Percentiles rank a stretch among this genome's conserved stretches.
phyloP scores from a whole-genome alignment of 352 stramenopile species.

The Phytophthora litchii region DNA sequence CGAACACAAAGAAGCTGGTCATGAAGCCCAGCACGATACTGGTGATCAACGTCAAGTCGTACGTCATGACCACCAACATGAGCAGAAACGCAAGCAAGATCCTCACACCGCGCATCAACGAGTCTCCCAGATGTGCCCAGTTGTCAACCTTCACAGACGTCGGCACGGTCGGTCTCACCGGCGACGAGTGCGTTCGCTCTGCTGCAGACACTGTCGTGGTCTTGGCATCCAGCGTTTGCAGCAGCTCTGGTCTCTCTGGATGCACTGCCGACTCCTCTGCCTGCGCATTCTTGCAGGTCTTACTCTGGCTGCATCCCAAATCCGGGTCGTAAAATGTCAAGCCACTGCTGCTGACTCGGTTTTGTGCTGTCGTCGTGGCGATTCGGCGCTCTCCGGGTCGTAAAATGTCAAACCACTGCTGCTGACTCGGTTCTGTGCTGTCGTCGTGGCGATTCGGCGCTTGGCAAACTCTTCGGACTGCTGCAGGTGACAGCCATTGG shows the following conservation, averaged over 20 bases:
- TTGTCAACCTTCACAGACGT: conserved; percentile 52
- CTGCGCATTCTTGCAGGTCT: conserved; percentile 4
- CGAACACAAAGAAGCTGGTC: conserved; percentile 70
- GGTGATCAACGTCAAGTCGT: conserved; percentile 64
- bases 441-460: conserved; percentile 16
- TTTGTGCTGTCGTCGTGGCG: not conserved
- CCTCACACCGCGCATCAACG: conserved; percentile 60
- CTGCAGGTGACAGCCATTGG: conserved; percentile 50
- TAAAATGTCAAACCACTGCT: conserved; percentile 22
- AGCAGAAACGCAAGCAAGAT: conserved; percentile 81
- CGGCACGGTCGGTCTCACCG: not conserved
- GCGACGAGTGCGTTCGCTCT: conserved; percentile 7
- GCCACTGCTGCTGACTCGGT: not conserved
- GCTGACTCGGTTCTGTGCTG: not conserved
- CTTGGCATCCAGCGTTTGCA: conserved; percentile 19
- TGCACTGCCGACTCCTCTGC: conserved; percentile 31
- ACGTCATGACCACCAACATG: conserved; percentile 86
- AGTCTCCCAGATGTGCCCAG: conserved; percentile 63
- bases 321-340: conserved; percentile 20
- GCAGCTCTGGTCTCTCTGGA: conserved; percentile 15
- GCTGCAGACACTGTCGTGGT: conserved; percentile 20
- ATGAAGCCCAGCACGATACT: conserved; percentile 73
- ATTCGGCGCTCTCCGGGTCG: conserved; percentile 42
- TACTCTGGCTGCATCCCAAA: conserved; percentile 6
- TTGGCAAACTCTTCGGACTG: conserved; percentile 47